Evolutionary conservation across 495 filamentous ascomycete species (phyloP), one percentile per base, ranked within the genome.

Genomic region (Aspergillus hancockii): DNA sequence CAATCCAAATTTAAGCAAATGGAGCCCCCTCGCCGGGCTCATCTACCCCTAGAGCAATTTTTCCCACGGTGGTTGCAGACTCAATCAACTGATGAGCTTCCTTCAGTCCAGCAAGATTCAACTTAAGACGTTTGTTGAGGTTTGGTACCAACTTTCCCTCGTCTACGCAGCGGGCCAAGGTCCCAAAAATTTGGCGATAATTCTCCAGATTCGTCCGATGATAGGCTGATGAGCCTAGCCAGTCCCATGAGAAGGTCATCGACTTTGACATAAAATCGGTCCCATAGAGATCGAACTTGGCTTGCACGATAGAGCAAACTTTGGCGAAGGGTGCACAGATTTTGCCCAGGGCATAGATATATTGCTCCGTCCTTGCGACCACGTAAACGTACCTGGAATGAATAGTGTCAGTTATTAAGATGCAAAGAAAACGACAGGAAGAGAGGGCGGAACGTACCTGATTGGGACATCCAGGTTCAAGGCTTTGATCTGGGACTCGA

Each of bases 181-280:
- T 32, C 10, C 31, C 31, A 32, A 32, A 5, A 32, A 6, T 10
- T 32, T 10, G 6, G 6, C 31, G 31, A 32, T 32, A 5, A 10
- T 10, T 32, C 31, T 57, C 55, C 4, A 57, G n/a, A n/a, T n/a
- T n/a, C n/a, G n/a, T 43, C 28, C 49, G 14, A 31, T 59, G 41
- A 21, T 53, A 53, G 34, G 58, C 59, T 45, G 71, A 68, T 46
- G 69, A 67, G 10, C 70, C 70, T 12, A 75, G 36, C 36, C 69
- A 52, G 55, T 55, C 63, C 70, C 71, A 75, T 21, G 63, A 52
- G 58, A 71, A 75, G n/a, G 68, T 64, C 55, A 75, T 36, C 25
- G 58, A 67, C 61, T 75, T 75, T 36, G 70, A 69, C 71, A 75
- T 73, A 55, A 64, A 71, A 51, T 71, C 66, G 12, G 71, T 73